phyloP scores from a whole-genome alignment of 1,284 basidiomycete species.

The Boletus semigastroideus region DNA sequence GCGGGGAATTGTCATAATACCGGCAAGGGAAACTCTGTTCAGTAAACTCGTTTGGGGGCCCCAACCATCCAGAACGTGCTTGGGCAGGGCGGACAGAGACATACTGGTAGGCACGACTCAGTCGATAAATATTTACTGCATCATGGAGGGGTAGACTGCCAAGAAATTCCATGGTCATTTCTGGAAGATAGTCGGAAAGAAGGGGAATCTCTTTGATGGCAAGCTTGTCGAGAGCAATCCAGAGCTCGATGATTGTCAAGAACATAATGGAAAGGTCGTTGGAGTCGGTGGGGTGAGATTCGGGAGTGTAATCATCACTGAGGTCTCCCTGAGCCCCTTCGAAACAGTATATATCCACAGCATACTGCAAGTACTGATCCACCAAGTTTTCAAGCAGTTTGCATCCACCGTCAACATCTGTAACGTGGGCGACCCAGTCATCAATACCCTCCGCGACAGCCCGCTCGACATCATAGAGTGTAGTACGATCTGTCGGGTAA shows the following conservation, averaged over 20 bases:
- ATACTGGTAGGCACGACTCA: not conserved
- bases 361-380: not conserved
- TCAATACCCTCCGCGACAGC: not conserved
- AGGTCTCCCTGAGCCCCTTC: no score
- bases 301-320: no score
- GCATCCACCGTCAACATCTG: not conserved
- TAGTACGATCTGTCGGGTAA: not conserved
- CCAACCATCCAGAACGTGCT: not conserved
- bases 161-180: not conserved
- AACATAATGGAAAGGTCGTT: not conserved
- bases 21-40: conserved; percentile 4
- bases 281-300: not conserved
- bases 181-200: not conserved
- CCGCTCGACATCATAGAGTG: not conserved
- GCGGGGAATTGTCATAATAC: conserved; percentile 2
- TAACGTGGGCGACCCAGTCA: not conserved
- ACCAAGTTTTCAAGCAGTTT: not conserved
- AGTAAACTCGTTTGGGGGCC: conserved; percentile 20
- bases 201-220: not conserved
- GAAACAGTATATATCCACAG: not conserved
- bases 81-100: not conserved
- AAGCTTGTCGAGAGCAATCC: not conserved
- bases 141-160: not conserved
- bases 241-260: not conserved
- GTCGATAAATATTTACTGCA: not conserved